phyloP scores from a whole-genome alignment of 805 yeast species.

The Nakazawaea ishiwadae region DNA sequence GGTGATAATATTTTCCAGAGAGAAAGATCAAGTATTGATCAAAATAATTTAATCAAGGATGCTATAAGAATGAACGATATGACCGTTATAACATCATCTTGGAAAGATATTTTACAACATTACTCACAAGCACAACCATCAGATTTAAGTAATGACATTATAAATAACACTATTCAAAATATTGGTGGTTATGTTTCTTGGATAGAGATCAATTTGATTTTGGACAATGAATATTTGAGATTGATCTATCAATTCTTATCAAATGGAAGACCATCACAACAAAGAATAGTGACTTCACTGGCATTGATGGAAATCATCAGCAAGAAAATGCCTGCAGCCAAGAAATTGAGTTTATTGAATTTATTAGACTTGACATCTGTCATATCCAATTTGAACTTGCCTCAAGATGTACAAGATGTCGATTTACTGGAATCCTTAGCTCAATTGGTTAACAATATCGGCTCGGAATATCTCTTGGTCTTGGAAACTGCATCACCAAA shows the following conservation, averaged over 20 bases:
- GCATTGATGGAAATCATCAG: constrained; percentile 50
- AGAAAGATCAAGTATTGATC: constrained; percentile 54
- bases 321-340: constrained; percentile 53
- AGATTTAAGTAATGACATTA: constrained; percentile 34
- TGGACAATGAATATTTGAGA: constrained; percentile 53
- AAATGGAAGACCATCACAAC: constrained; percentile 21
- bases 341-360: constrained; percentile 59
- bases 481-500: constrained; percentile 44
- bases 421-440: constrained; percentile 78
- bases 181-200: constrained; percentile 89
- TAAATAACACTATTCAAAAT: constrained; percentile 54
- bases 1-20: constrained; percentile 86
- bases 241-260: constrained; percentile 54
- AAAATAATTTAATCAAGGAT: constrained; percentile 76
- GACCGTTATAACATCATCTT: constrained; percentile 53
- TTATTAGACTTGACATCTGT: constrained; percentile 63
- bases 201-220: constrained; percentile 79
- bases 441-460: constrained; percentile 66
- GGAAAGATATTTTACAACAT: constrained; percentile 56
- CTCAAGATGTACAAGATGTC: constrained; percentile 43
- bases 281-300: constrained; percentile 53
- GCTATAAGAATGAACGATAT: constrained; percentile 75
- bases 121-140: constrained; percentile 23
- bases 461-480: constrained; percentile 68
- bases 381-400: constrained; percentile 33